Base-by-base conservation (phyloP, 192 early-diverging fungal genomes). In the Chytriomyces sp. region DNA sequence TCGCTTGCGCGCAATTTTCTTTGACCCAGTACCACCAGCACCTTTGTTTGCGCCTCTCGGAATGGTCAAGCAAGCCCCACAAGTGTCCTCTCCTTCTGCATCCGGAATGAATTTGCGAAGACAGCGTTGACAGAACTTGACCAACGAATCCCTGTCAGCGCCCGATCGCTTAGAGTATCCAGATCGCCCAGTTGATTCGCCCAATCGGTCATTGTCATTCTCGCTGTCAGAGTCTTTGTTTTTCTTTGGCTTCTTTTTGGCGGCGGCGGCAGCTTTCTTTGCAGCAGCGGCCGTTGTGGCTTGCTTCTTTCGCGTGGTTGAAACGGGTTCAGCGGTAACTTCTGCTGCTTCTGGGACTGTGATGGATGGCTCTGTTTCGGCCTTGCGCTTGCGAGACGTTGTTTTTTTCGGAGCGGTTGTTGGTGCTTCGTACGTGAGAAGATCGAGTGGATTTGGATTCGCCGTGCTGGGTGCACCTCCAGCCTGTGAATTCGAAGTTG, bases 11-110 rank as follows among this genome's bases (percentile, higher is more conserved):
- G 43, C 62, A 13, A 75, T 60, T 26, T 75, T 75, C 1, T 57
- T 35, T 10, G 44, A 23, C 2, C 43, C 64, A 16, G 18, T 47
- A 24, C 26, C 44, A 4, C 73, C 64, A 0, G 61, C 60, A 2
- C 53, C 53, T 5, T 57, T 57, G 11, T 47, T 47, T 2, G 48
- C 53, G 2, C 35, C 35, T 46, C 72, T 60, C 3, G 78, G 78
- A 48, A 79, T 79, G 47, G n/a, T 79, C 65, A 67, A 45, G 46
- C 78, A 79, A 3, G 78, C 78, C 2, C 46, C 28, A 45, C 78
- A 79, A 10, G 60, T 65, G 28, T 66, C 66, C 2, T 64, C 50
- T 3, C 45, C 69, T 20, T 78, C 77, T 7, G 20, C 47, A 5
- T 45, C 64, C 0, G 78, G 78, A 6, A 79, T 24, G 48, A 74